Base-by-base conservation (phyloP, 306 rosid genomes). In the Leucaena leucocephala region DNA sequence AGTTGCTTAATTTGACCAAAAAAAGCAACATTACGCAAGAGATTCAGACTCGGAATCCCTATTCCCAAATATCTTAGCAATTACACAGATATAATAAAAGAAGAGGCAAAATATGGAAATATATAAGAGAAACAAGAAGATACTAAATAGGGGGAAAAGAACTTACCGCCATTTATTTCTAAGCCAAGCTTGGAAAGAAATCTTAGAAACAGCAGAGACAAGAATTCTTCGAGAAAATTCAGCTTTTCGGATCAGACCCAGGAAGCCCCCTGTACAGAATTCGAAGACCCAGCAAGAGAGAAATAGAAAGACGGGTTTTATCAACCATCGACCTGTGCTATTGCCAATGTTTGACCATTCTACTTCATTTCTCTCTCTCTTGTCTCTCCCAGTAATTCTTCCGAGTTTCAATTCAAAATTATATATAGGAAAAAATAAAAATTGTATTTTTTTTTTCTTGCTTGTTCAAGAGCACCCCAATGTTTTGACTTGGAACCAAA, bases 281-380 rank as follows among this genome's bases (percentile, higher is more conserved):
- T 79, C 61, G 72, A 85, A 68, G 87, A 84, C 81, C 59, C 68
- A 76, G 71, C 81, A 58, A 78, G 22, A 63, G 43, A 34, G 75
- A 44, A 70, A 78, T 61, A 83, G 66, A 74, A 61, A 1, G 57
- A 62, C 87, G 71, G 71, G 91, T 91, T 80, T 90, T 86, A 90
- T 87, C 88, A 77, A 90, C 83, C 87, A 88, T 89, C 85, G 91
- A 92, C 93, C 85, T 91, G 88, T 61, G 87, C 91, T 86, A 86
- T 91, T 92, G 90, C 91, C 88, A 78, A 85, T 68, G 83, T 90
- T 87, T 90, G 97, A 92, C 97, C 88, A 68, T 85, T 83, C 84
- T 68, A 68, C 45, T 66, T 40, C 71, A n/a, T 5, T n/a, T 73
- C 83, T 13, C 73, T 49, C 45, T 12, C 19, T 35, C 45, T 27